A percentile compares a stretch with the other conserved stretches of the same genome.
These are phyloP conservation scores for Tritrichomonas foetus DNA, from an alignment of 208 protist species.

Conservation along the genomic window DNA sequence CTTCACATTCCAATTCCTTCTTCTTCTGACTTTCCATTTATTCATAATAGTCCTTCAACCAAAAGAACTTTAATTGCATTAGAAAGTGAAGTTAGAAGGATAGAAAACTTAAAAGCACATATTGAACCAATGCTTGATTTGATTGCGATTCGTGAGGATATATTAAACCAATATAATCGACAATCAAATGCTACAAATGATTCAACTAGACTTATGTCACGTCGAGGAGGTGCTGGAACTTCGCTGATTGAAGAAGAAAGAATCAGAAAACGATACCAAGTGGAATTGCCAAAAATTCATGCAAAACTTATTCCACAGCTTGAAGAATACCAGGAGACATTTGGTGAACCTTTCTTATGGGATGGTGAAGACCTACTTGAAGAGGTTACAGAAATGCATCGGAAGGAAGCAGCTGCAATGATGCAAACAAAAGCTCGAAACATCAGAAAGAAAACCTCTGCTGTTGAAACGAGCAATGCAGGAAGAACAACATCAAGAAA, in stretches of 20 bases:
- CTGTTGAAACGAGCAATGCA: too few relatives aligned
- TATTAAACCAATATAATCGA: background rate
- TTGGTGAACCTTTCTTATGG: constrained; percentile 23
- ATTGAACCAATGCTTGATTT: background rate
- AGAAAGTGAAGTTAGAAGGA: background rate
- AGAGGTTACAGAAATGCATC: background rate
- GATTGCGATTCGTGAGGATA: background rate
- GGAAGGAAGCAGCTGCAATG: background rate
- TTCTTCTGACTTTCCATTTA: background rate
- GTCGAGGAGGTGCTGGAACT: background rate
- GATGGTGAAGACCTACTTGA: background rate
- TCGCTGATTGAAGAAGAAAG: constrained; percentile 27
- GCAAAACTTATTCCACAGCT: background rate
- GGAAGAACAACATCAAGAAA: too few relatives aligned
- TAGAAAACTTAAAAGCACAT: constrained; percentile 7
- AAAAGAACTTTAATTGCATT: constrained; percentile 24
- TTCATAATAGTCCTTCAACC: background rate
- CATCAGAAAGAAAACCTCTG: too few relatives aligned
- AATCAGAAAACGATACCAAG: background rate
- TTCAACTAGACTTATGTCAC: background rate
- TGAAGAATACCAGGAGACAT: background rate
- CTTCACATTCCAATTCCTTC: background rate
- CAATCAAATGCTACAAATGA: background rate
- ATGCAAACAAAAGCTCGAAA: too few relatives aligned
- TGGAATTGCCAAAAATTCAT: constrained; percentile 21